Evolutionary conservation across 495 filamentous ascomycete species (phyloP).

Genomic region (Hypoxylon subgilvum): DNA sequence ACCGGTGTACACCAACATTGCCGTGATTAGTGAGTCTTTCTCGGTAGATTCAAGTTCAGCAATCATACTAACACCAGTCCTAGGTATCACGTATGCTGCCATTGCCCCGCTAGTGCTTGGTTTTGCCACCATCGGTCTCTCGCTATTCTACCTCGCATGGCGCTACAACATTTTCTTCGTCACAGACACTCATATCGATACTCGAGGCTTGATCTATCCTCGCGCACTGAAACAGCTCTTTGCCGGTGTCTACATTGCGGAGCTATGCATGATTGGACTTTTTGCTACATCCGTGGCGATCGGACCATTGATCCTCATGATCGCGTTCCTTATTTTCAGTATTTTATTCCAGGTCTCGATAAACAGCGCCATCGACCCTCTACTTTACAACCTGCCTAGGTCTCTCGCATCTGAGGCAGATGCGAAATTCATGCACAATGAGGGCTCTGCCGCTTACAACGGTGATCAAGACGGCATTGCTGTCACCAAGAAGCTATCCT

Average conservation of each 20-base stretch:
- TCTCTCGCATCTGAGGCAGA: slow-evolving; percentile 69
- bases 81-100: slow-evolving; percentile 83
- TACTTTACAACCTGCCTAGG: slow-evolving; percentile 79
- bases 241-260: slow-evolving; percentile 82
- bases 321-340: slow-evolving; percentile 79
- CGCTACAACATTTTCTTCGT: slow-evolving; percentile 96
- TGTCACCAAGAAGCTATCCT: slow-evolving; percentile 33
- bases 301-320: slow-evolving; percentile 84
- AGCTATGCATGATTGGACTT: slow-evolving; percentile 87
- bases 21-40: slow-evolving; percentile 71
- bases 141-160: slow-evolving; percentile 90
- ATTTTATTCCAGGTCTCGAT: slow-evolving; percentile 83
- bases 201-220: slow-evolving; percentile 86
- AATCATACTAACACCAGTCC: slow-evolving; percentile 13
- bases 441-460: slow-evolving; percentile 40
- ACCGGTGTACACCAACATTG: slow-evolving; percentile 83
- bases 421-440: slow-evolving; percentile 45
- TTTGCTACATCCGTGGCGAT: slow-evolving; percentile 74
- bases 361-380: slow-evolving; percentile 76
- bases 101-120: slow-evolving; percentile 90
- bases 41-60: not conserved
- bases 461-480: slow-evolving; percentile 41
- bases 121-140: slow-evolving; percentile 83
- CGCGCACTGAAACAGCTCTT: slow-evolving; percentile 91
- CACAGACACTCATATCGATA: slow-evolving; percentile 82